Base-by-base conservation (phyloP, 2,329 filamentous ascomycete genomes). In the Sclerotinia spermophila region DNA sequence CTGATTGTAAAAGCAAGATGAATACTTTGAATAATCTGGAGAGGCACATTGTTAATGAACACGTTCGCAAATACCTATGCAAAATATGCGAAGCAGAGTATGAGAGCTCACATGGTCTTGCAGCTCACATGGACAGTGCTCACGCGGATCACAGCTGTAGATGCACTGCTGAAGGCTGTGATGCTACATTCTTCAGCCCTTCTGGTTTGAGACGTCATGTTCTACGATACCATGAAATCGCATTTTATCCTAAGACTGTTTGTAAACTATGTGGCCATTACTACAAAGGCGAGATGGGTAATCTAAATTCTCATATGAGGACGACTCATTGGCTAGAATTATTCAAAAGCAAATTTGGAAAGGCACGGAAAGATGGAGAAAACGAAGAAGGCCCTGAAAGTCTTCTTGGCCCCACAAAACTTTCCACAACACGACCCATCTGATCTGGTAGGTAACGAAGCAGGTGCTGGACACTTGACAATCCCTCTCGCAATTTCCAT, bases 31-130 rank as follows among this genome's bases (percentile, higher is more conserved):
- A 35, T 10, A 33, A 2, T 10, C 13, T 64, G 30, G 48, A 48
- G 13, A 13, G 5, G 30, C 42, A 64, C 24, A 6, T 64, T 0
- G 10, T n/a, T 21, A 8, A 0, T 5, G 19, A n/a, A 17, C 42
- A 59, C 4, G 7, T 8, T 40, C 11, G 13, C 2, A 2, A 59
- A 38, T 59, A 8, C 15, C 24, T 21, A n/a, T 59, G 56, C 24
- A 59, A 24, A 59, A 59, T 59, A 6, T 59, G 56, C 24, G 33
- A 35, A 59, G 21, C 6, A 10, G 1, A 2, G 11, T 38, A 38
- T 13, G 5, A 2, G 33, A 15, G 0, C 1, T 8, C 3, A 5
- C 2, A 2, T 53, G 2, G 0, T 8, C 56, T 59, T 38, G 0
- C 17, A 15, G 0, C 2, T 8, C 33, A 59, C 56, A 59, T 59